Percentiles rank a stretch among this genome's conserved stretches.
Evolutionary conservation across 768 basidiomycete species (phyloP).

Genomic region (Xerocomus brunneocitrinus): DNA sequence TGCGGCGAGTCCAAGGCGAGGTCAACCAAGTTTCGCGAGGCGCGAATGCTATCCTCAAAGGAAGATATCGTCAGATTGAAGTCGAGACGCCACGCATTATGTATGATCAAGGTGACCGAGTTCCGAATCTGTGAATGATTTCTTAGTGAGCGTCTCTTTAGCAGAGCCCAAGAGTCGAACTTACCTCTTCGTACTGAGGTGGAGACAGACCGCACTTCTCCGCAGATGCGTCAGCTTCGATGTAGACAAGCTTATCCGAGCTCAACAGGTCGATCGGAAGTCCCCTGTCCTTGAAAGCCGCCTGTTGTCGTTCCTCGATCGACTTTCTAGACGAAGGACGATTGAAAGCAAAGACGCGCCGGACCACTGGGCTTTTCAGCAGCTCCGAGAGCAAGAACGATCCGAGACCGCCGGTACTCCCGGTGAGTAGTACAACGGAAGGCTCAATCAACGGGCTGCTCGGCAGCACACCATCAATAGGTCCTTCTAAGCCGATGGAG

Average conservation of each 20-base stretch:
- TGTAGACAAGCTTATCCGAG: conserved; percentile 31
- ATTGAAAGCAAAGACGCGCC: conserved; percentile 35
- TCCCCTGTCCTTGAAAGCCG: conserved; percentile 33
- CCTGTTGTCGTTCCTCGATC: conserved; percentile 26
- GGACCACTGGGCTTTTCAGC: conserved; percentile 19
- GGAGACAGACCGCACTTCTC: conserved; percentile 29
- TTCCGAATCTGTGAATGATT: conserved; percentile 24
- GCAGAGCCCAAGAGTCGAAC: background rate
- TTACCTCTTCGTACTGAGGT: conserved; percentile 10
- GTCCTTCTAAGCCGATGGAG: conserved; percentile 15
- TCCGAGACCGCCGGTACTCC: conserved; percentile 42
- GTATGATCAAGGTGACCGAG: conserved; percentile 36
- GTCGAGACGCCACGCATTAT: conserved; percentile 44
- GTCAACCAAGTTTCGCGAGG: conserved; percentile 33
- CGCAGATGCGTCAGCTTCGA: conserved; percentile 36
- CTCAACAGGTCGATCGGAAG: conserved; percentile 30
- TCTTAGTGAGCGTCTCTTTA: background rate
- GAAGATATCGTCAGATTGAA: conserved; percentile 40
- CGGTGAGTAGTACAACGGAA: conserved; percentile 29
- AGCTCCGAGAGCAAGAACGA: conserved; percentile 34
- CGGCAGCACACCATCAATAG: conserved; percentile 14
- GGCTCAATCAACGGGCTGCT: background rate
- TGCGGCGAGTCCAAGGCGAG: conserved; percentile 17
- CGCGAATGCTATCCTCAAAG: conserved; percentile 39
- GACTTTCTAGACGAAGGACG: conserved; percentile 14